Conservation (phyloP, 495 filamentous ascomycete species). For the Diplogelasinospora grovesii region DNA sequence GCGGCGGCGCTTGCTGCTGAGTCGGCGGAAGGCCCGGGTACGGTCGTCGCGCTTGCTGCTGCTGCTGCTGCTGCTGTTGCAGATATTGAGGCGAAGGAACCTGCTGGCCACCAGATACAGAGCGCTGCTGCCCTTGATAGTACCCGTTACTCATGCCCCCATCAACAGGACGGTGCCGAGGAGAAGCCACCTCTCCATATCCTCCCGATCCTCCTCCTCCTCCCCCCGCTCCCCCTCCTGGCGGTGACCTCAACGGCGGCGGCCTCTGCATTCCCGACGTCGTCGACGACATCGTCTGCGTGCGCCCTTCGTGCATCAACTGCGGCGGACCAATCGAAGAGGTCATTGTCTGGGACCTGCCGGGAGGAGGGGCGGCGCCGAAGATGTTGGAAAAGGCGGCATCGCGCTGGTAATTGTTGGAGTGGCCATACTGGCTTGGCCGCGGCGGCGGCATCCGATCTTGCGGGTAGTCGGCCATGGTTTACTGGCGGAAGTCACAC, state of each 20-base stretch:
- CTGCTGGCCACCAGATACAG: conserved; percentile 39
- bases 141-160: conserved; percentile 46
- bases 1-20: conserved; percentile 7
- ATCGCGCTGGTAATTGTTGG: conserved; percentile 75
- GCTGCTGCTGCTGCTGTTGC: conserved; percentile 32
- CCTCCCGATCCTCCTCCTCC: no score
- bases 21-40: conserved; percentile 48
- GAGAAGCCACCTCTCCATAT: conserved; percentile 27
- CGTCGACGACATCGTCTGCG: conserved; percentile 85
- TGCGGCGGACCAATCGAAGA: conserved; percentile 49
- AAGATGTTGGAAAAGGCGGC: conserved; percentile 96
- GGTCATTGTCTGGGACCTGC: conserved; percentile 81
- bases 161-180: conserved; percentile 35
- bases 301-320: conserved; percentile 53
- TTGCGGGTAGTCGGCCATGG: conserved; percentile 85
- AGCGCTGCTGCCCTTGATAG: conserved; percentile 50
- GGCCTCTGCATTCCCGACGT: conserved; percentile 43
- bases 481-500: no score
- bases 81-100: conserved; percentile 31
- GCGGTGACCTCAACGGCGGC: conserved; percentile 55
- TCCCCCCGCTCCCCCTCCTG: no score
- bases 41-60: conserved; percentile 22
- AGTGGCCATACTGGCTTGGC: conserved; percentile 56
- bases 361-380: conserved; percentile 76
- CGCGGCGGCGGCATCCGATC: conserved; percentile 58